Evolutionary conservation across 768 basidiomycete genomes (phyloP), one percentile per base, ranked within the genome.

Genomic region (Harrya chromipes): DNA sequence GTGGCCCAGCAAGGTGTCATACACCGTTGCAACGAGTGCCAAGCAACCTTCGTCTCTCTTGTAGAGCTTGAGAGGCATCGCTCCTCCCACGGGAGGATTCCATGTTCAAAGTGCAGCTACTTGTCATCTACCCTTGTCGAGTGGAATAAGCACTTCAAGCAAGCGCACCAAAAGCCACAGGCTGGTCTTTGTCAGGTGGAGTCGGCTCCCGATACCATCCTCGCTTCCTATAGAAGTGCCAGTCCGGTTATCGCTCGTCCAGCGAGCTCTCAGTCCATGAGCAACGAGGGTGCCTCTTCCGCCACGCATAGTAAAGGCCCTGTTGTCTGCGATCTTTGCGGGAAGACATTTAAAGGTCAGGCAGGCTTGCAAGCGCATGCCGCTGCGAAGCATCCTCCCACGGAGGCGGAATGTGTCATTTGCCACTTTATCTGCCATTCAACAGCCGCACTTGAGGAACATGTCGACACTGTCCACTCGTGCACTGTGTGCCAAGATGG

Each of bases 61-160:
- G 31, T 42, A 23, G 46, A 60, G 39, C 46, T 67, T 29, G 54
- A 67, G 38, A 43, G 12, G 4, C 65, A 67, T 31, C 52, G 46
- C 27, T 40, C 56, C 10, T 46, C 58, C 31, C 63, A 62, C 27
- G 51, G 38, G 31, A 52, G 46, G 43, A 45, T 66, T 40, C 3
- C 62, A 14, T 65, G 64, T 42, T 64, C 62, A 9, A 64, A 62
- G 38, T 65, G 64, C 49, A 40, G 17, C 37, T n/a, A 50, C 40
- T 11, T 50, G 4, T 65, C 35, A 16, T 43, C 57, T 37, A 60
- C 64, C 21, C 59, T 65, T 24, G 0, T 58, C 13, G 64, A 65
- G 34, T 66, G 64, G 64, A 66, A 66, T 27, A 16, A 46, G 24
- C 64, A 65, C 37, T 64, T 64, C 48, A 62, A 60, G 37, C 40